Conservation (phyloP, 768 basidiomycete genomes). For the Pleurotus citrinopileatus region DNA sequence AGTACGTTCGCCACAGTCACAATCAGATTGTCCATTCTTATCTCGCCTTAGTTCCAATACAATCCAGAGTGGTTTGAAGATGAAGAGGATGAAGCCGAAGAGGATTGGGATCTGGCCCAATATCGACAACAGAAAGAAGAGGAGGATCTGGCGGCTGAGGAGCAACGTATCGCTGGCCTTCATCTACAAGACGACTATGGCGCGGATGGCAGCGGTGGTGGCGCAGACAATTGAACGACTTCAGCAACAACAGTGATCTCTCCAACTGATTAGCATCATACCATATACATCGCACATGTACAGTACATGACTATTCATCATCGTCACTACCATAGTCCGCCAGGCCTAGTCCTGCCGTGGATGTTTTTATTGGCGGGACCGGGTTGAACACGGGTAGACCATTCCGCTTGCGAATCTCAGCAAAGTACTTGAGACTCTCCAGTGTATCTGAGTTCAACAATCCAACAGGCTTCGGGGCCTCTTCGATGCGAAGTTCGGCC, state of each 20-base stretch:
- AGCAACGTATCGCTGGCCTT: conserved; percentile 46
- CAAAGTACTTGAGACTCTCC: conserved; percentile 88
- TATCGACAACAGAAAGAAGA: conserved; percentile 61
- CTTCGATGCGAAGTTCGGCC: conserved; percentile 20
- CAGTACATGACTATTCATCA: conserved; percentile 31
- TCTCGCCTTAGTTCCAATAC: conserved; percentile 75
- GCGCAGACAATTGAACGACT: conserved; percentile 4
- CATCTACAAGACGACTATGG: conserved; percentile 32
- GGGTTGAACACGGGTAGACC: conserved; percentile 34
- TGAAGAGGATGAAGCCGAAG: conserved; percentile 51
- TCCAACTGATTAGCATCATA: neutral
- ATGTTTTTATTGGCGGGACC: conserved; percentile 21
- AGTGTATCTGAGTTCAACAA: conserved; percentile 82
- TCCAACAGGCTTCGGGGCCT: conserved; percentile 43
- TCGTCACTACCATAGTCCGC: conserved; percentile 85
- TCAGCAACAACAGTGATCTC: neutral
- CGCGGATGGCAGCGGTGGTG: conserved; percentile 28
- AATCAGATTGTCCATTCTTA: conserved; percentile 10
- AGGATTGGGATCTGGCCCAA: conserved; percentile 58
- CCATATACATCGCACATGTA: conserved; percentile 15
- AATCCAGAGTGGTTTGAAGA: conserved; percentile 94
- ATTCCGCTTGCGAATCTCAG: conserved; percentile 77
- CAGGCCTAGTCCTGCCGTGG: conserved; percentile 52
- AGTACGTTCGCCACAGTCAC: conserved; percentile 48
- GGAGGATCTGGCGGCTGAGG: conserved; percentile 54